phyloP scores from a whole-genome alignment of 2,329 filamentous ascomycete genomes.

The Diaporthe ampelina region DNA sequence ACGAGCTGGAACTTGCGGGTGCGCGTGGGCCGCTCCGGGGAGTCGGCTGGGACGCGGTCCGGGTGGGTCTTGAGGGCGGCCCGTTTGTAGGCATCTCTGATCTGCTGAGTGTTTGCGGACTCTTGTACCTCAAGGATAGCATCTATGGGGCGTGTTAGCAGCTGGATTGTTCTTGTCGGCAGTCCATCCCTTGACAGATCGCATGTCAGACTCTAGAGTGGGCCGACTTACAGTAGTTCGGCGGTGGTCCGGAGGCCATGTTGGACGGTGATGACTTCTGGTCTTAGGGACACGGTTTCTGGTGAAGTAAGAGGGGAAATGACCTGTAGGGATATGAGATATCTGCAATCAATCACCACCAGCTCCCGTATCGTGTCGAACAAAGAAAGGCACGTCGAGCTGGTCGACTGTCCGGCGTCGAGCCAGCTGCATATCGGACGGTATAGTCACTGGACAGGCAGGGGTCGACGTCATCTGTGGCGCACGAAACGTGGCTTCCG shows the following conservation, averaged over 20 bases:
- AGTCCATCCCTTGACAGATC: neutral
- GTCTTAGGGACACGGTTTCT: neutral
- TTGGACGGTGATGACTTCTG: constrained; percentile 41
- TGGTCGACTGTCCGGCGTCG: constrained; percentile 42
- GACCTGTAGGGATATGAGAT: neutral
- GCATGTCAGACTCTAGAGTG: constrained; percentile 10
- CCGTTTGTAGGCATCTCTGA: constrained; percentile 96
- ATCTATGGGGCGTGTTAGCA: constrained; percentile 64
- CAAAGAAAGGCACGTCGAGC: neutral
- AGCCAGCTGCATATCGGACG: neutral
- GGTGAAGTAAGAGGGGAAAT: neutral
- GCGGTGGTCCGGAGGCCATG: constrained; percentile 57
- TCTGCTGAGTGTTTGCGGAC: constrained; percentile 83
- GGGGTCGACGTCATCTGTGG: constrained; percentile 38
- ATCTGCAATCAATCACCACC: neutral
- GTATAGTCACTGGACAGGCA: constrained; percentile 21
- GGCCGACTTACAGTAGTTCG: constrained; percentile 69
- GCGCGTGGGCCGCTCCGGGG: constrained; percentile 83
- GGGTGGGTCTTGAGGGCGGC: constrained; percentile 94
- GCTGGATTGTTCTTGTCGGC: neutral
- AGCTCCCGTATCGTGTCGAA: neutral
- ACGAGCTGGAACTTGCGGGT: constrained; percentile 73
- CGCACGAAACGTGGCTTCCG: constrained; percentile 37
- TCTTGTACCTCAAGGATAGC: constrained; percentile 80
- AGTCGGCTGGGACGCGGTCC: constrained; percentile 87